Conservation (phyloP, 352 stramenopile genomes). For the Albugo candida region DNA sequence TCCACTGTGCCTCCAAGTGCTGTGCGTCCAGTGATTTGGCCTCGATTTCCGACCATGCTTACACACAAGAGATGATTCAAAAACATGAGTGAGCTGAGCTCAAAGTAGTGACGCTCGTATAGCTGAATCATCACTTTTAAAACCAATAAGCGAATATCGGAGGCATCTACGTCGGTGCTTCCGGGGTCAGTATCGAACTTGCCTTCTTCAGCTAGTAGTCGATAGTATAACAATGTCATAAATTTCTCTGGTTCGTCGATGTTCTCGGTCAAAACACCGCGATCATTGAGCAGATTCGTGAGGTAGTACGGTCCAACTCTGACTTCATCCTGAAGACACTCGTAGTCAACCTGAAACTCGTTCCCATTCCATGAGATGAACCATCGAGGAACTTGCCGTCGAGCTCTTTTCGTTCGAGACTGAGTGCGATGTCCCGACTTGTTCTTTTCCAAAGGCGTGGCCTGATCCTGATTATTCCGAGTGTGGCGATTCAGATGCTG, state of each 20-base stretch:
- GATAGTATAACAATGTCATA: constrained; percentile 77
- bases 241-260: constrained; percentile 58
- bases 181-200: not conserved
- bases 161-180: constrained; percentile 14
- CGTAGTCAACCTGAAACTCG: constrained; percentile 64
- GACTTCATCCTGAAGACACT: constrained; percentile 46
- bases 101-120: constrained; percentile 58
- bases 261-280: constrained; percentile 57
- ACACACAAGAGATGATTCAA: constrained; percentile 65
- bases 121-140: constrained; percentile 78
- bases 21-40: constrained; percentile 2
- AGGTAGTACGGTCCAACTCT: constrained; percentile 74
- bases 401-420: constrained; percentile 35
- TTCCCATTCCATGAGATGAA: constrained; percentile 78
- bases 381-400: constrained; percentile 46
- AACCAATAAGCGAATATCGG: constrained; percentile 58
- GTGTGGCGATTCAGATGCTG: constrained; percentile 15
- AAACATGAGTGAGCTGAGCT: constrained; percentile 60
- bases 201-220: constrained; percentile 51
- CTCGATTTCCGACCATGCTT: constrained; percentile 48
- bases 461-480: constrained; percentile 12
- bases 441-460: constrained; percentile 11
- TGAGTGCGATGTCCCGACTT: constrained; percentile 14
- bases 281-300: constrained; percentile 60
- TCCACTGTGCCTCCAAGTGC: too few relatives aligned